Base-by-base conservation (phyloP, 768 basidiomycete genomes). In the Boletus tylopilopsis region DNA sequence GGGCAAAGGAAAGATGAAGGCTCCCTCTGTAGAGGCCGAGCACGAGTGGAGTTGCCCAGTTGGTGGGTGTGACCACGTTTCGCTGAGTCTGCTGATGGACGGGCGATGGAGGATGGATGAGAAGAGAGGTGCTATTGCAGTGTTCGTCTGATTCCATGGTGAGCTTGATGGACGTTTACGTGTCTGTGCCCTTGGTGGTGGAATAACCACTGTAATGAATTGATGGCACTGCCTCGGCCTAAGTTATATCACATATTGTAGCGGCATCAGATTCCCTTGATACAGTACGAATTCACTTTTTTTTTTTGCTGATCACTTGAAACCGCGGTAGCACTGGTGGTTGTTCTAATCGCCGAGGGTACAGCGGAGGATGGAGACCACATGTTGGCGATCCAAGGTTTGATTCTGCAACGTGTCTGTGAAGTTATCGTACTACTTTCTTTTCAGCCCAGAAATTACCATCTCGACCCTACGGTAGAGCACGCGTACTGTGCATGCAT, bases 41-140 rank as follows among this genome's bases (percentile, higher is more conserved):
- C 72, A 76, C 57, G 73, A 78, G 58, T 90, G 84, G 84, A 56
- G 38, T 15, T 90, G 87, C 59, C 87, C 87, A 0, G 82, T 88
- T 2, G 55, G 71, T 3, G 74, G 73, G 2, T 90, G 87, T 59
- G 76, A 68, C 10, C 64, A 63, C 13, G 55, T 70, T 30, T 85
- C 87, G 63, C 67, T 70, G 11, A 87, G 84, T 54, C 73, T 84
- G 29, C 73, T 77, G 51, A 58, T 84, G 11, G 74, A 73, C 35
- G 84, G 82, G 3, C 71, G 68, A 48, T 90, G 86, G 85, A 71
- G 67, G 32, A 78, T 76, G 60, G 83, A 85, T 55, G 74, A 73
- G 42, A 71, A 72, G 35, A 59, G 64, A 43, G 73, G 73, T 21
- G 69, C 67, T 11, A 63, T 76, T 45, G 60, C 66, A 19, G 55